Evolutionary conservation across 352 stramenopile genomes (phyloP).

Genomic region (Phytophthora pluvialis): DNA sequence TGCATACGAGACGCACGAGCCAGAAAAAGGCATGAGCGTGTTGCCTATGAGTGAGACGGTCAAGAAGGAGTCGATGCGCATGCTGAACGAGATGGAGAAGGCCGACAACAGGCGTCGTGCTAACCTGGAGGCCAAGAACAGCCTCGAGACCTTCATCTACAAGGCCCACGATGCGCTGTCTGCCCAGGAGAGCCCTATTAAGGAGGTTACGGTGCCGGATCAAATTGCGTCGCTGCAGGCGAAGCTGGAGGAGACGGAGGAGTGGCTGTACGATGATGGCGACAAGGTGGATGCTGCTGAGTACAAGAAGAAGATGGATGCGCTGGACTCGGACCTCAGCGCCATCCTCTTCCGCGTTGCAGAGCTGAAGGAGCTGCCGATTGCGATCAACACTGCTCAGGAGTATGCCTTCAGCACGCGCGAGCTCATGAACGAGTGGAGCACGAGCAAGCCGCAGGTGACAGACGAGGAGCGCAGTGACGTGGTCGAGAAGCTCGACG

Average conservation of each 20-base stretch:
- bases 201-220: slow-evolving; percentile 82
- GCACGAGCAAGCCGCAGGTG: slow-evolving; percentile 76
- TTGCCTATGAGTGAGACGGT: slow-evolving; percentile 65
- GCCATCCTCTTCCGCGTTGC: slow-evolving; percentile 91
- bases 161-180: slow-evolving; percentile 89
- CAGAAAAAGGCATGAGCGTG: slow-evolving; percentile 51
- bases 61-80: slow-evolving; percentile 74
- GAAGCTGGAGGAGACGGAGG: slow-evolving; percentile 84
- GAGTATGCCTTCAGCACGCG: slow-evolving; percentile 71
- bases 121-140: slow-evolving; percentile 91
- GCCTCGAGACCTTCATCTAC: slow-evolving; percentile 94
- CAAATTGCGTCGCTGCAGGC: slow-evolving; percentile 83
- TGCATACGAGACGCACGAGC: slow-evolving; percentile 41
- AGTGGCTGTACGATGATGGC: slow-evolving; percentile 95
- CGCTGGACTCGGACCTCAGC: slow-evolving; percentile 81
- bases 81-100: slow-evolving; percentile 72
- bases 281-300: slow-evolving; percentile 85
- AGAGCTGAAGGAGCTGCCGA: slow-evolving; percentile 87
- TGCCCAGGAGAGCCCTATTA: slow-evolving; percentile 75
- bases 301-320: slow-evolving; percentile 88
- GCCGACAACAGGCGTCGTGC: slow-evolving; percentile 72
- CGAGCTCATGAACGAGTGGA: slow-evolving; percentile 71
- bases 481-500: slow-evolving; percentile 86
- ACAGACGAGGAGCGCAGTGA: slow-evolving; percentile 92
- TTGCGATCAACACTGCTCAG: slow-evolving; percentile 73